A percentile compares a stretch with the other conserved stretches of the same genome.
These are phyloP conservation scores for Mucor saturninus DNA, from an alignment of 371 early-diverging fungal species.

Conservation along the genomic window DNA sequence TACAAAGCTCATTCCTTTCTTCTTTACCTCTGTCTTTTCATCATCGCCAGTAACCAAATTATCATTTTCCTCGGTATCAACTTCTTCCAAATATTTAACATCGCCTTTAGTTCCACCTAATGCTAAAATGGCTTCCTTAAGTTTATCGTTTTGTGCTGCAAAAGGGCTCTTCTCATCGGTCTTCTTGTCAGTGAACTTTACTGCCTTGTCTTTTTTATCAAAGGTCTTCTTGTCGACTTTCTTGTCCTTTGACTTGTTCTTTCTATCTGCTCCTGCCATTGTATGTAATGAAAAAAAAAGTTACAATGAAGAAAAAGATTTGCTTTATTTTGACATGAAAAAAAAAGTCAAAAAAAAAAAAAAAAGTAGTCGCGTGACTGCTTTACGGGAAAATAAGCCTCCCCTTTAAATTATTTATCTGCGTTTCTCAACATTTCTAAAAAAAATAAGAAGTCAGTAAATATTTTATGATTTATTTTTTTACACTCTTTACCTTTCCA, in stretches of 20 bases:
- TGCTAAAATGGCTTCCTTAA: slow-evolving; percentile 37
- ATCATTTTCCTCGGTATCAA: slow-evolving; percentile 35
- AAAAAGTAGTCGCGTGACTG: slow-evolving; percentile 3
- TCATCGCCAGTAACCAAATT: slow-evolving; percentile 27
- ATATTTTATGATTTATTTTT: not conserved
- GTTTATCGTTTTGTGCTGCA: slow-evolving; percentile 17
- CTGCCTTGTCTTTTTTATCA: slow-evolving; percentile 8
- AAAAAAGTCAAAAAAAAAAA: slow-evolving; percentile 7
- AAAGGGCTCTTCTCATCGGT: slow-evolving; percentile 1
- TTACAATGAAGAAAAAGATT: not conserved
- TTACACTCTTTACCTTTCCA: slow-evolving; percentile 26
- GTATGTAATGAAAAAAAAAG: not conserved
- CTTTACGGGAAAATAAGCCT: not conserved
- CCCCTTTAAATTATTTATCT: not conserved
- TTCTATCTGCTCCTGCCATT: slow-evolving; percentile 24
- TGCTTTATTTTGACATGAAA: slow-evolving; percentile 5
- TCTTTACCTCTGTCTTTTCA: slow-evolving; percentile 18
- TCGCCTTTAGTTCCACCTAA: slow-evolving; percentile 52
- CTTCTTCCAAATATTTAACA: slow-evolving; percentile 36
- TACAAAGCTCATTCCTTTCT: not conserved
- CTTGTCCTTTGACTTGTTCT: slow-evolving; percentile 19
- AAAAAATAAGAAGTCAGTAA: not conserved
- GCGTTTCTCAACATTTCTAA: slow-evolving; percentile 30
- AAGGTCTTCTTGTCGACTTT: slow-evolving; percentile 6
- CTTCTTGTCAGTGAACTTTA: slow-evolving; percentile 12